Percentiles rank a stretch among this genome's conserved stretches.
Evolutionary conservation across 2,329 filamentous ascomycete species (phyloP).

Genomic region (Hirsutella minnesotensis): DNA sequence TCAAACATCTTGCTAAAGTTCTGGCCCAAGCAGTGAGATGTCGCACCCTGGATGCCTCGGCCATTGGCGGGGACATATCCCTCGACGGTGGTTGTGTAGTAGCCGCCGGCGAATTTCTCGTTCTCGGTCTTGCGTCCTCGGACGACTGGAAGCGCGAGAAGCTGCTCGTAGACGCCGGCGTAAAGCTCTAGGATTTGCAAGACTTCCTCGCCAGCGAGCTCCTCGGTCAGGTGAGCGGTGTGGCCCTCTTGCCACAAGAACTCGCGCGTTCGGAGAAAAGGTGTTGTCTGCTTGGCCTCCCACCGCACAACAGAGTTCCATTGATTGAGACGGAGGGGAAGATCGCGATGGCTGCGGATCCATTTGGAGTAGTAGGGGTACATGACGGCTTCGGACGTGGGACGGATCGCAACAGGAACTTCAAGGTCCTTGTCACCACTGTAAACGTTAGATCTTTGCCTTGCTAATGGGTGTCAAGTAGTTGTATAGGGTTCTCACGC

Average conservation of each 20-base stretch:
- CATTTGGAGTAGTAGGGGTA: conserved; percentile 94
- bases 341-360: conserved; percentile 92
- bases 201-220: conserved; percentile 73
- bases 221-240: conserved; percentile 75
- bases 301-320: conserved; percentile 91
- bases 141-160: conserved; percentile 89
- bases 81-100: conserved; percentile 95
- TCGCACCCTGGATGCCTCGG: conserved; percentile 91
- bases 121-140: conserved; percentile 93
- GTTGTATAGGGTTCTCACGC: conserved; percentile 37
- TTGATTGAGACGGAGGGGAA: conserved; percentile 89
- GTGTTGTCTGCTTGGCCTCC: conserved; percentile 90
- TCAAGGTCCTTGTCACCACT: conserved; percentile 90
- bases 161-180: conserved; percentile 80
- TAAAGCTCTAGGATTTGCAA: conserved; percentile 90
- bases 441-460: neutral
- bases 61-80: conserved; percentile 94
- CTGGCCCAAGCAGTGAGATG: conserved; percentile 88
- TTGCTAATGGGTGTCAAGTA: neutral
- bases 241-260: conserved; percentile 98
- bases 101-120: conserved; percentile 93
- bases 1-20: conserved; percentile 99
- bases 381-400: conserved; percentile 71
- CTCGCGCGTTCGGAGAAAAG: conserved; percentile 83
- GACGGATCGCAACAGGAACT: conserved; percentile 57